Evolutionary conservation across 2,329 filamentous ascomycete species (phyloP), one percentile per base, ranked within the genome.

Genomic region (Pyrenochaeta sp.): DNA sequence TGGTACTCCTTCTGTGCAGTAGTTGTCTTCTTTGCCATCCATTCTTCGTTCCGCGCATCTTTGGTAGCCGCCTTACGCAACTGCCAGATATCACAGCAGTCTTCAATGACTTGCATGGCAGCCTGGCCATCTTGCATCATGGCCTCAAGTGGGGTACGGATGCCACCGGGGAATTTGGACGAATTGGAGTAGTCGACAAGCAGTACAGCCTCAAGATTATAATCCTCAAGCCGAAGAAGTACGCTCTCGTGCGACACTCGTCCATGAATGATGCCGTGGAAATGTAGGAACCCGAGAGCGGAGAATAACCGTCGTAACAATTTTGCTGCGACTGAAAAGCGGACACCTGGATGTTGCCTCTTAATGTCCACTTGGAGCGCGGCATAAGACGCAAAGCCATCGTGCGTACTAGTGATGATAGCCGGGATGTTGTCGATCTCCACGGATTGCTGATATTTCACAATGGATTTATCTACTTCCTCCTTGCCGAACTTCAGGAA

Each of bases 71-170:
- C 58, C 24, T 64, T 61, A 15, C 64, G 64, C 8, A 69, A 36
- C 2, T 50, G 49, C 66, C 62, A 69, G 15, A 69, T 55, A 40
- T 66, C 58, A 32, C 64, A 63, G 50, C 62, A 69, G n/a, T 53
- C 48, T 30, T 60, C 62, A 9, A 66, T 49, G 7, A 69, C 24
- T n/a, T 59, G 50, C 59, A 69, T 63, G 3, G 39, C 54, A 13
- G 53, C 36, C 13, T 43, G 39, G 1, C 50, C 50, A 15, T 69
- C 66, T 7, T 50, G 40, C 1, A 56, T 30, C 50, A 69, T 61
- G 2, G 53, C 47, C 9, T 60, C 50, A 2, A 52, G 13, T 3
- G 62, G 60, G n/a, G 54, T 32, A 9, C 28, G 34, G 12, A 51
- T 45, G 2, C 52, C 62, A 9, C 22, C 6, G 6, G 40, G 9